Evolutionary conservation across 129 eudicot species (phyloP).

Genomic region (Deinandra increscens): DNA sequence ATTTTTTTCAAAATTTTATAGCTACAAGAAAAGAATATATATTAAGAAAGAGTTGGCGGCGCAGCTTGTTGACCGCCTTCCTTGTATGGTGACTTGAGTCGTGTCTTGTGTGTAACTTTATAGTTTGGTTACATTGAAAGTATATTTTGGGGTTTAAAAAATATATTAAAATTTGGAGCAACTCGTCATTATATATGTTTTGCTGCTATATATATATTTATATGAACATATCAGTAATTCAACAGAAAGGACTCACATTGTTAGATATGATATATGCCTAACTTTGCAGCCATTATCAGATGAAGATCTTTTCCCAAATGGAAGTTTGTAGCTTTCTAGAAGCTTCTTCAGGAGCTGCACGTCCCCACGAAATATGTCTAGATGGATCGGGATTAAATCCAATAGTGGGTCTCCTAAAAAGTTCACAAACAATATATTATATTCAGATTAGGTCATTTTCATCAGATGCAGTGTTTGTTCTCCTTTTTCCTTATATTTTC

Average conservation of each 20-base stretch:
- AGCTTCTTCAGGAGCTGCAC: conserved; percentile 56
- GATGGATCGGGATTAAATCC: conserved; percentile 75
- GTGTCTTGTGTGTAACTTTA: no score
- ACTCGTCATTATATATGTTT: no score
- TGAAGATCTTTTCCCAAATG: conserved; percentile 42
- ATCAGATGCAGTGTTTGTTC: background rate
- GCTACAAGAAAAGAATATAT: background rate
- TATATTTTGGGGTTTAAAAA: no score
- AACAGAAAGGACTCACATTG: conserved; percentile 58
- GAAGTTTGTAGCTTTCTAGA: conserved; percentile 68
- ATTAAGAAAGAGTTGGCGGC: no score
- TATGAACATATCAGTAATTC: no score
- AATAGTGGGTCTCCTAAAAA: conserved; percentile 74
- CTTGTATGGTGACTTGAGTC: no score
- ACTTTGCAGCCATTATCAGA: conserved; percentile 30
- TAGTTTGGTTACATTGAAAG: no score
- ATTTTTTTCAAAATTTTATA: background rate
- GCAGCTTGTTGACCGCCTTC: no score
- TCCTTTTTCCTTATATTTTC: background rate
- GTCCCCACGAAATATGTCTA: conserved; percentile 83
- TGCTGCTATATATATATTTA: no score
- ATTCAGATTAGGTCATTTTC: background rate
- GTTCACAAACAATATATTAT: background rate
- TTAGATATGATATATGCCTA: conserved; percentile 57
- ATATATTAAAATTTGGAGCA: no score